These are phyloP conservation scores for Exserohilum turcica DNA, from an alignment of 2,329 filamentous ascomycete species.

Conservation along the genomic window DNA sequence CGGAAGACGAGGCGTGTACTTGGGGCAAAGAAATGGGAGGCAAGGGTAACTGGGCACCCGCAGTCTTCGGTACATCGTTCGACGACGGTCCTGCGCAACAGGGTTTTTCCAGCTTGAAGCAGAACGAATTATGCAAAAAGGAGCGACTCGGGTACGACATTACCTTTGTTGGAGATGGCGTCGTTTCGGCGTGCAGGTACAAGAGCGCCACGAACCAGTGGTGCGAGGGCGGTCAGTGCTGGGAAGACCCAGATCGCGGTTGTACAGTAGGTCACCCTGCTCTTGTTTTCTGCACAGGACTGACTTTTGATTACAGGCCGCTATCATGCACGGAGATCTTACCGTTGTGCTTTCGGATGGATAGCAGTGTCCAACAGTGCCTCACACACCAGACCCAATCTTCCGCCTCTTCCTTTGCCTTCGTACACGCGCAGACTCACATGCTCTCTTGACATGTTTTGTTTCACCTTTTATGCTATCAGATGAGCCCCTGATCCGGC, in stretches of 20 bases:
- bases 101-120: constrained; percentile 83
- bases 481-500: constrained; percentile 1
- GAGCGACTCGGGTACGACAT: constrained; percentile 78
- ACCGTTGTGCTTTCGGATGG: constrained; percentile 37
- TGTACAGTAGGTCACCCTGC: constrained; percentile 72
- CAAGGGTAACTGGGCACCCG: constrained; percentile 82
- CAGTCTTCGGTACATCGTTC: constrained; percentile 82
- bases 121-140: constrained; percentile 74
- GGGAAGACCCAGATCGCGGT: constrained; percentile 58
- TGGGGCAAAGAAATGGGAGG: constrained; percentile 69
- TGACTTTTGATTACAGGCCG: constrained; percentile 23
- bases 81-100: constrained; percentile 50
- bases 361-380: constrained; percentile 7
- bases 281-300: neutral
- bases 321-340: constrained; percentile 28
- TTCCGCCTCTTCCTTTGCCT: neutral
- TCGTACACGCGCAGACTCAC: constrained; percentile 6
- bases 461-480: neutral
- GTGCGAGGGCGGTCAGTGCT: constrained; percentile 55
- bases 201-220: constrained; percentile 69
- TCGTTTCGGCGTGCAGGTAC: constrained; percentile 61
- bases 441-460: constrained; percentile 7
- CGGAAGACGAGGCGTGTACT: constrained; percentile 70
- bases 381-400: neutral
- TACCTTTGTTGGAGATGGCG: constrained; percentile 70